Evolutionary conservation across 2,329 filamentous ascomycete species (phyloP), one percentile per base, ranked within the genome.

Genomic region (Fonsecaea erecta): DNA sequence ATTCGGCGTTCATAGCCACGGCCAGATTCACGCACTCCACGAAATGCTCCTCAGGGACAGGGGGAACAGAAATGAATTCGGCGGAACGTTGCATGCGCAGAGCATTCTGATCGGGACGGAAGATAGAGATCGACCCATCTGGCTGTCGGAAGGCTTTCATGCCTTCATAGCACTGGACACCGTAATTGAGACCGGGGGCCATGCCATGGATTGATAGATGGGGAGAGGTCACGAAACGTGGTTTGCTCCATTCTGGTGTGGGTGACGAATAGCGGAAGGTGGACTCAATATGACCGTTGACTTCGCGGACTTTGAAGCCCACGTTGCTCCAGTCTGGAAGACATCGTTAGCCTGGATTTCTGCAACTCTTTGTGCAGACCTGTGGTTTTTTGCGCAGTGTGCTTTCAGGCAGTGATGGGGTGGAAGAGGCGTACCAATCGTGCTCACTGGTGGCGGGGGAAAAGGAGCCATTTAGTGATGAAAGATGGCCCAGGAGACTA

Each of bases 151-250:
- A 97, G 62, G 94, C 93, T 80, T 98, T 98, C 77, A 98, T 88
- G n/a, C 95, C 95, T 78, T 99, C 95, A 83, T 96, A 99, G 73
- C 92, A 94, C 81, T 98, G 95, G 76, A 97, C 93, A 64, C 94
- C 93, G 78, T 99, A 99, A 84, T 99, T 99, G 70, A 98, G 86
- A 51, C 88, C 94, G 0, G 95, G 93, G 0, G 93, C 89, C 91
- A 99, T 95, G 78, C 94, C 95, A 79, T 98, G 94, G 75, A 98
- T 88, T 71, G 89, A 88, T 73, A 98, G 86, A 82, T 85, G 93
- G 6, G 94, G 94, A 73, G 94, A 91, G 66, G 86, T 80, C 67
- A 97, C 88, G 80, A 96, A 96, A 69, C 85, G 81, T 28, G 92
- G 92, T 14, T 88, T 78, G 51, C 66, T 69, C 70, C 70, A 72